Evolutionary conservation across 345 rosid genomes (phyloP), one percentile per base, ranked within the genome.

Genomic region (Kandelia obovata): DNA sequence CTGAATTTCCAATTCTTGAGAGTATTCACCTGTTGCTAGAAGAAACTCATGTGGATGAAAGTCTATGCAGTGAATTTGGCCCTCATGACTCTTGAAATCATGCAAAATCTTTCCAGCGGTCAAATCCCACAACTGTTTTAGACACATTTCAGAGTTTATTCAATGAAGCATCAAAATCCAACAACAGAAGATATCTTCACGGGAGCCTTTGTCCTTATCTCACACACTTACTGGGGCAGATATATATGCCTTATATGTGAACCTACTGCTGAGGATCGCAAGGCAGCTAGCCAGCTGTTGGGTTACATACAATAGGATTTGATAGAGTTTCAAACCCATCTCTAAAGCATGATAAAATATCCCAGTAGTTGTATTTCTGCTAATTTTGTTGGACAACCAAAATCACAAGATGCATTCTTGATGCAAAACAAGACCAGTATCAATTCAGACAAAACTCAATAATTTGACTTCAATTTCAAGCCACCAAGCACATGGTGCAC

Each of bases 31-130:
- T 86, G 99, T 88, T 67, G 97, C 98, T 74, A 96, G 81, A 23
- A 96, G 82, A 80, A 96, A 96, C 69, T 96, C 98, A 31, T 92
- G 85, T 52, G 99, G 99, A 88, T 96, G 99, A 73, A 96, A 96
- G 84, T 96, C 99, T 73, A 96, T 84, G 85, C 98, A 87, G 80
- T 89, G 92, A 85, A 92, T 80, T 76, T 86, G 98, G 71, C 99
- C 98, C 68, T 96, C 99, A 56, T 92, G 98, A 79, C 70, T 65
- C 82, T 92, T 96, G 82, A 96, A 92, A 75, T 96, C 98, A 46
- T 88, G 90, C 85, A 92, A 75, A 68, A 92, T 69, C 78, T 96
- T 96, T 77, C 99, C 99, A 74, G 99, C 99, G 62, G 99, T 95
- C 81, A 96, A 83, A 82, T 96, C 99, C 99, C 99, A 96, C 16